phyloP scores from a whole-genome alignment of 108 stramenopile species.

The Cyclostephanos invisitatus region DNA sequence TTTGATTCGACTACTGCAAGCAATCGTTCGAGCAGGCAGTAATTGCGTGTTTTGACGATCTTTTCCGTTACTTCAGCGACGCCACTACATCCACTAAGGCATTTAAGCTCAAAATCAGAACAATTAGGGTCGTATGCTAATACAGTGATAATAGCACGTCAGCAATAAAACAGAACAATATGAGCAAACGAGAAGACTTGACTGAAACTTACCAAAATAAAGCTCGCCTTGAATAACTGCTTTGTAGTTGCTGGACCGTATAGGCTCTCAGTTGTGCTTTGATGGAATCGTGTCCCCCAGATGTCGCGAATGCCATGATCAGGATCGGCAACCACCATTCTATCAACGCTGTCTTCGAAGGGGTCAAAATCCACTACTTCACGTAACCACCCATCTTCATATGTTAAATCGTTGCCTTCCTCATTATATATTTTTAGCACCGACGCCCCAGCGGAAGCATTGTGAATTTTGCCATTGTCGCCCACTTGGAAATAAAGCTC shows the following conservation, averaged over 20 bases:
- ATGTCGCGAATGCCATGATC: not conserved
- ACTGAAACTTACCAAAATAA: not conserved
- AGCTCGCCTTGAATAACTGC: not conserved
- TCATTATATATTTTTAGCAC: conserved; percentile 7
- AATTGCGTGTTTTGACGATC: not conserved
- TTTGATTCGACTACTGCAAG: not conserved
- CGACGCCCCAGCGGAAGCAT: not conserved
- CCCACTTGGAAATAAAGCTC: not conserved
- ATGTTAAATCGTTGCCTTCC: conserved; percentile 3
- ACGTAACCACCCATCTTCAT: conserved; percentile 4
- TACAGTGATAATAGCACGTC: not conserved
- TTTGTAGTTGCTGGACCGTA: not conserved
- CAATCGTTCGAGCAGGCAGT: not conserved
- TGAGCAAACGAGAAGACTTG: not conserved
- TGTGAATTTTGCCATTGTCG: not conserved
- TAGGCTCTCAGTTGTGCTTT: not conserved
- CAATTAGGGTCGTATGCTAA: not conserved
- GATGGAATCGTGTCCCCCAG: not conserved
- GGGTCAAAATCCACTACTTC: conserved; percentile 6
- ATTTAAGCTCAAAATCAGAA: not conserved
- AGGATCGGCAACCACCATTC: conserved; percentile 2
- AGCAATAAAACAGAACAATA: not conserved
- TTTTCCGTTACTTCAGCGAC: not conserved
- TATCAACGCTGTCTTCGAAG: not conserved
- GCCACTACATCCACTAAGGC: not conserved